Base-by-base conservation (phyloP, 2,329 filamentous ascomycete species). In the Blastomyces silverae region DNA sequence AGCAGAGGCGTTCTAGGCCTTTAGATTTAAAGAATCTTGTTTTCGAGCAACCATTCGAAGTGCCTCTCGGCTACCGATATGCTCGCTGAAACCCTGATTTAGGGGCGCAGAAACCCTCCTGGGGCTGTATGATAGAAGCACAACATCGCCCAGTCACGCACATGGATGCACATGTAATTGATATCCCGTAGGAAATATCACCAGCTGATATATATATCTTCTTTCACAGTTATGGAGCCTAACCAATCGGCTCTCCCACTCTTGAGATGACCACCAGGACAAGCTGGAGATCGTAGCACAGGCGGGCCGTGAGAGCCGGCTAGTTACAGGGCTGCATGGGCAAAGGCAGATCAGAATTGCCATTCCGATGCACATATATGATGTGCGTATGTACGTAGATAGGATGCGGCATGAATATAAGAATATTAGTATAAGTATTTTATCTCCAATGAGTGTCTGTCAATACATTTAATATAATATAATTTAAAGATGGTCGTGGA, bases 91-190 rank as follows among this genome's bases (percentile, higher is more conserved):
- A 85, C 86, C 0, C 80, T 95, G 3, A 89, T 0, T 83, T 85
- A 55, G 81, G 86, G 63, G 89, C 73, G 48, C 86, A 88, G 66
- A 88, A 86, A 61, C 79, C 85, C 13, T 85, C 89, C 74, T 81
- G 92, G 69, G 83, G 81, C 20, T 87, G 87, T 69, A 89, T 94
- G n/a, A n/a, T n/a, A n/a, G n/a, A n/a, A n/a, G n/a, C n/a, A n/a
- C n/a, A n/a, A n/a, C n/a, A n/a, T n/a, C n/a, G n/a, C n/a, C n/a
- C n/a, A n/a, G n/a, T n/a, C n/a, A n/a, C n/a, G n/a, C n/a, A n/a
- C n/a, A n/a, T n/a, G n/a, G n/a, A n/a, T n/a, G n/a, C 90, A 94
- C 71, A 90, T 95, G 67, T 87, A 93, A 25, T 50, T 50, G 22
- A 25, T 25, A 50, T 22, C 22, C n/a, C 22, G 48, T 25, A 10